Base-by-base conservation (phyloP, 306 rosid genomes). In the Vigna reflexopilosa region DNA sequence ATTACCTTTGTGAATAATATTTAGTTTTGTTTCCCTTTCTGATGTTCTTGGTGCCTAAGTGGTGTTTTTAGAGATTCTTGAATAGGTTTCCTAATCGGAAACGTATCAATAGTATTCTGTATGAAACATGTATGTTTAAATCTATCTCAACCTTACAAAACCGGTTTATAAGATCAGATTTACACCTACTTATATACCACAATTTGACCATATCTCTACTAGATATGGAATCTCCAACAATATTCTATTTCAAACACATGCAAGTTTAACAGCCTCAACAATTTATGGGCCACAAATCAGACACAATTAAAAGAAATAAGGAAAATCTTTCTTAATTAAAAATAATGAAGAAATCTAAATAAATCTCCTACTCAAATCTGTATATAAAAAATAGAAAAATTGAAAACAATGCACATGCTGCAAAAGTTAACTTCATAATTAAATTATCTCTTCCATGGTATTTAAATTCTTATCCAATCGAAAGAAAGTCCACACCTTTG, bases 401-500 rank as follows among this genome's bases (percentile, higher is more conserved):
- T 13, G 10, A 32, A 14, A 62, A 16, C 8, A 64, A 36, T 36
- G 28, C 70, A 64, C 48, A 32, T 32, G 68, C 47, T 15, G 68
- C 47, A 62, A 34, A 50, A n/a, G 30, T 63, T 70, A 44, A 50
- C 36, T 71, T 45, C n/a, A 26, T 75, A 63, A 44, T 42, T 36
- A 69, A 69, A 77, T 54, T 51, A 70, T 62, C 11, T 52, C 17
- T 28, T 30, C 47, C 40, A 47, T 16, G 72, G 26, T 19, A n/a
- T 48, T 34, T 81, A 32, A 50, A 75, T 28, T 17, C 45, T 54
- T 32, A 47, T 72, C 30, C 30, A 64, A 55, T 52, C 50, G 79
- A 66, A 61, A 70, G 77, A 79, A 82, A 61, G 73, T 42, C 22
- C 80, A 87, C 81, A 94, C 97, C 98, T 92, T 87, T 86, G 88